phyloP scores from a whole-genome alignment of 495 filamentous ascomycete species.

The Chaetomidium leptoderma region DNA sequence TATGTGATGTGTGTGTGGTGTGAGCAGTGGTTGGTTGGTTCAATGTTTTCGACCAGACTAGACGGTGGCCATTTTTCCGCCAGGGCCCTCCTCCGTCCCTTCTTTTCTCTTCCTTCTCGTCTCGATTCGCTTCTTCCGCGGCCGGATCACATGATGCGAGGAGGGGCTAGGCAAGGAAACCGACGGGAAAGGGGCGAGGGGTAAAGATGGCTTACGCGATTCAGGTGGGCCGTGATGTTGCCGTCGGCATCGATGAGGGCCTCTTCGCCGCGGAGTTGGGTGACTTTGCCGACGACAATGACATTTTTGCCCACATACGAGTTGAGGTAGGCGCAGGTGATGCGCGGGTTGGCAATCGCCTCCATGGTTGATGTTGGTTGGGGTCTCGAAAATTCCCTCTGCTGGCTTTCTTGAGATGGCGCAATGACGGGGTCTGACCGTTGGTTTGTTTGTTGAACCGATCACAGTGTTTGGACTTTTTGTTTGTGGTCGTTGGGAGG shows the following conservation, averaged over 20 bases:
- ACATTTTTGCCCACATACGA: conserved; percentile 68
- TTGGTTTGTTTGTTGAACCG: neutral
- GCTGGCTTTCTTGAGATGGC: neutral
- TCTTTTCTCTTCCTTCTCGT: neutral
- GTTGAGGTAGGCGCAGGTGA: conserved; percentile 63
- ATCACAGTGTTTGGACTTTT: too few species aligned
- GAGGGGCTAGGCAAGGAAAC: neutral
- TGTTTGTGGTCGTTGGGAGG: too few species aligned
- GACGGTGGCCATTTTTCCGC: neutral
- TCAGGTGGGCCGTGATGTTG: conserved; percentile 65
- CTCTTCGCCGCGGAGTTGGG: conserved; percentile 71
- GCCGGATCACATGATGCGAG: neutral
- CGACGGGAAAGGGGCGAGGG: neutral
- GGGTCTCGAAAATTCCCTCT: neutral
- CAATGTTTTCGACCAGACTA: neutral
- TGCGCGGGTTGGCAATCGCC: conserved; percentile 59
- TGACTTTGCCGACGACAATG: conserved; percentile 81
- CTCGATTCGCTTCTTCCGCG: neutral
- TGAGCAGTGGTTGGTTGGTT: neutral
- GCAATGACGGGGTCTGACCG: neutral
- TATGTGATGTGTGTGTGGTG: conserved; percentile 25
- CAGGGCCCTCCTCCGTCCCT: neutral
- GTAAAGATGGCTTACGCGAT: conserved; percentile 50
- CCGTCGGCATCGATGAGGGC: conserved; percentile 75
- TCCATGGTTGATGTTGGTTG: conserved; percentile 32